Base-by-base conservation (phyloP, 179 eudicot genomes). In the Corrigiola litoralis region DNA sequence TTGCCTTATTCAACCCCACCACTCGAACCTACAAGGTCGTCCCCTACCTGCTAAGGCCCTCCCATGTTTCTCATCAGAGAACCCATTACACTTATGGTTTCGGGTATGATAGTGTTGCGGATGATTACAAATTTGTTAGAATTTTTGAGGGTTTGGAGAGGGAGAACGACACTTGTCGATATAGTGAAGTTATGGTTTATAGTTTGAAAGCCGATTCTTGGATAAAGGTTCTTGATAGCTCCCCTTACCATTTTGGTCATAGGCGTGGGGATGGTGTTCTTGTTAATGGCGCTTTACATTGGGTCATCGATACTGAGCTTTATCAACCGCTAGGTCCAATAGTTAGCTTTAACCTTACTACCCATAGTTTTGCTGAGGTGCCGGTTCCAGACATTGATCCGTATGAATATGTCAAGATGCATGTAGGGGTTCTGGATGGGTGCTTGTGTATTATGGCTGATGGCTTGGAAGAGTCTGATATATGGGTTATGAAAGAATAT, bases 1-100 rank as follows among this genome's bases (percentile, higher is more conserved):
- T 71, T 6, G 14, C 32, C 17, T 38, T 69, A n/a, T 71, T 63
- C 32, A 78, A 78, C 38, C 79, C 79, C 17, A 66, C 63, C 0
- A 74, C 79, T 13, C 61, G 65, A 25, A 78, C 64, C 14, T 18
- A 34, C 55, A 58, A 18, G 27, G 16, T 47, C 0, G 8, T 70
- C 17, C 67, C 57, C 5, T 2, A 0, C 23, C 20, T 24, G 16
- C 72, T 40, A 0, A 29, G 6, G 17, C 58, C 66, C 4, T 20
- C 18, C 6, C 18, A 8, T 20, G 36, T 20, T 0, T 11, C 7
- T 28, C 38, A 28, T n/a, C n/a, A n/a, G n/a, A n/a, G n/a, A n/a
- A n/a, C n/a, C n/a, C 2, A 0, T 2, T 38, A 37, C 11, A 16
- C 8, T 23, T 10, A 40, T 49, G 72, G 50, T 10, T 68, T 68